Base-by-base conservation (phyloP, 2,329 filamentous ascomycete genomes). In the Cytospora piceae region DNA sequence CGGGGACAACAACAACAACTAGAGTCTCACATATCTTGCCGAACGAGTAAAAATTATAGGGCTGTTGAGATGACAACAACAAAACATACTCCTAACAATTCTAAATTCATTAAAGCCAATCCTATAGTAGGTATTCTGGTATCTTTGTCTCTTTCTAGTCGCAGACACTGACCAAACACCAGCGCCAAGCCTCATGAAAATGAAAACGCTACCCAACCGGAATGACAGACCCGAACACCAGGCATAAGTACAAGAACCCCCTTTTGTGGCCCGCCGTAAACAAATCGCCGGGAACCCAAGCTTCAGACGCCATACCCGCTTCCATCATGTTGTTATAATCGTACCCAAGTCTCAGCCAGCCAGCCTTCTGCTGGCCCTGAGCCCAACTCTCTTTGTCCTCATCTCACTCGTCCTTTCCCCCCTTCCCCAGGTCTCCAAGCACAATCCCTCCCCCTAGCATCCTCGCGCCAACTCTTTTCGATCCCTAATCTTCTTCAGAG, bases 91-190 rank as follows among this genome's bases (percentile, higher is more conserved):
- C 34, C 11, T 37, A 24, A 52, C 51, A 7, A 17, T 51, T n/a
- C 1, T 56, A 46, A 55, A 51, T 65, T 57, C 53, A 61, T 37
- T 24, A n/a, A 20, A 65, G 31, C 8, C 27, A 57, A 61, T 34
- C 46, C 61, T 61, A 31, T 60, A 32, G 39, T 29, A 58, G 61
- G 56, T 64, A 64, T 60, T 60, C 42, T 55, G 60, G 52, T 64
- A 64, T 64, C 54, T 54, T 20, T 58, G 12, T 15, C 24, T 7
- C 22, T 52, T 42, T 17, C 22, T 51, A 34, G 59, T 54, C n/a
- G 29, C 46, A 24, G 46, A 57, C n/a, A 61, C 52, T 24, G 14
- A 46, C 61, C 31, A 52, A 60, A 56, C 65, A 55, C 65, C 62
- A 65, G 31, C 52, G 53, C 56, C 46, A 60, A 22, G 49, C 53